Base-by-base conservation (phyloP, 2,329 filamentous ascomycete genomes). In the Fusarium sp. region DNA sequence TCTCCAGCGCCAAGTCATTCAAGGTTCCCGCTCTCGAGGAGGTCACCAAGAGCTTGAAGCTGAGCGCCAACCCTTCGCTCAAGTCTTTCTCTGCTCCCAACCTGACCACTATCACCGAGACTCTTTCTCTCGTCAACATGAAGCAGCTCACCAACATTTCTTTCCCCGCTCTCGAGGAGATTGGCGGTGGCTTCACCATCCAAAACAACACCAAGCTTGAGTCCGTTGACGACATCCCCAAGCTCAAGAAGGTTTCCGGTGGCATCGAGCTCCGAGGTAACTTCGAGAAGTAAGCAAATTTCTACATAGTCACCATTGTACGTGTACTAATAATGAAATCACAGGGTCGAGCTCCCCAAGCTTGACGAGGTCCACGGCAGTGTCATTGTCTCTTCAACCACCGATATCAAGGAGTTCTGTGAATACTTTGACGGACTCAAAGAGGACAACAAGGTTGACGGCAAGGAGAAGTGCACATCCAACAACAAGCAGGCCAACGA, bases 141-240 rank as follows among this genome's bases (percentile, higher is more conserved):
- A 79, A 81, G 42, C 78, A 84, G 64, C 82, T 92, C 51, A 79
- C 83, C 78, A 97, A 97, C 87, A 86, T 98, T 81, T 90, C 91
- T 63, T 87, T 97, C 81, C 90, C 92, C 48, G 46, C 78, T 22
- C 86, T 98, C 45, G 86, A 84, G 71, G 86, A 82, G 56, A 87
- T 97, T 75, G 89, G 87, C 72, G 95, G 93, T 83, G 93, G 92
- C 79, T 88, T 97, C 79, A 90, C 92, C 74, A 89, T 99, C 77
- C 91, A 92, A 82, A 97, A 97, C 89, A 98, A 98, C 90, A 93
- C 93, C 65, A 84, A 85, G 58, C 87, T 98, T 34, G 74, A 81
- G 58, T 78, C 83, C 64, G 85, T 98, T 58, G 81, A 87, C 69
- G 89, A 88, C 34, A 92, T 98, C 82, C 86, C 87, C 66, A 78